Evolutionary conservation across 768 basidiomycete species (phyloP), one percentile per base, ranked within the genome.

Genomic region (Kwoniella mangroviensis): DNA sequence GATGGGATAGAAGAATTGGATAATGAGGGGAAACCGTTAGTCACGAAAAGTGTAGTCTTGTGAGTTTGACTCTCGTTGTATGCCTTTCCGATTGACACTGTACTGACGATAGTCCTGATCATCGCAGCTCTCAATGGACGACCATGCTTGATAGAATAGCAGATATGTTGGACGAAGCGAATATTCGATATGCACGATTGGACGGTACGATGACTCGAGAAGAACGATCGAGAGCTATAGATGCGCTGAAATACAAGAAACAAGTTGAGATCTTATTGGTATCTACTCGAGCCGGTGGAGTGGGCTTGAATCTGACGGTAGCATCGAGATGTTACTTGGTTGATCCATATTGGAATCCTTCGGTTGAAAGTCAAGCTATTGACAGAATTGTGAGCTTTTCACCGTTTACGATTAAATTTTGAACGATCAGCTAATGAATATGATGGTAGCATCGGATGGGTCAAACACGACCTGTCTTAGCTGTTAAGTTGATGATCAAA

Each of bases 131-230:
- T 5, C 93, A 95, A 81, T 96, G 94, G 93, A 96, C 93, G 3
- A 87, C 88, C 43, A 95, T 95, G 93, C 76, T 84, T 63, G 69
- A 81, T 74, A 92, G 92, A 81, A 87, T 98, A 63, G 93, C 95
- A 83, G 94, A 95, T 73, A 94, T 94, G 40, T 84, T 98, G 40
- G 91, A 93, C 74, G 86, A 88, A 41, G 88, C 90, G 11, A 87
- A 88, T 28, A 99, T 99, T 79, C 88, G 87, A 26, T 97, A 93
- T 81, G 92, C 94, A 75, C 90, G 97, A 60, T 84, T 99, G 53
- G 97, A 99, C 82, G 97, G 97, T 1, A 94, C 93, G 3, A 99
- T 99, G 97, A 95, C 92, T 81, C 90, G 96, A 58, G 95, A 97
- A 63, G 94, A 96, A 65, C 90, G 97, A 19, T 91, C 89, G 13